These are phyloP conservation scores for Cutaneotrichosporon cavernicola DNA, from an alignment of 1,284 basidiomycete species.

Conservation along the genomic window DNA sequence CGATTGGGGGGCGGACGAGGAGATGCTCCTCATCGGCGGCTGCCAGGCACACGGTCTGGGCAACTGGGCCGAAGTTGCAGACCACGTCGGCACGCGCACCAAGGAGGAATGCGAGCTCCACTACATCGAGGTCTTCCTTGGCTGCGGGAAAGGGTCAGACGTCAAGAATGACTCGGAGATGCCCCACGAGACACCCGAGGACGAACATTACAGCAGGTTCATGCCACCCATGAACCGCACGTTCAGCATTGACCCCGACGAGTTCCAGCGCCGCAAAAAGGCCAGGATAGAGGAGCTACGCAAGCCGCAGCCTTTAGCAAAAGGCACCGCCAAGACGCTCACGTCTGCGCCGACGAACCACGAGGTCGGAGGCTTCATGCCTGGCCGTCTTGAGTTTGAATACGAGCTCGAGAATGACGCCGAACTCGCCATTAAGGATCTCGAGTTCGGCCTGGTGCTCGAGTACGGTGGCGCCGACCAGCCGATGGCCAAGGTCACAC, in stretches of 20 bases:
- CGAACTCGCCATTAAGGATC: constrained; percentile 90
- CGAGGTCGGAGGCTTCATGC: constrained; percentile 90
- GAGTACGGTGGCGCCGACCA: constrained; percentile 79
- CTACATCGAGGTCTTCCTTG: constrained; percentile 79
- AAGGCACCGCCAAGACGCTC: constrained; percentile 59
- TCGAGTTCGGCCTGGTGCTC: constrained; percentile 87
- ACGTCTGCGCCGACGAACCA: constrained; percentile 93
- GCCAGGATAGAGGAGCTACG: constrained; percentile 68
- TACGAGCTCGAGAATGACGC: constrained; percentile 96
- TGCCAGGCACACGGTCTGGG: constrained; percentile 86
- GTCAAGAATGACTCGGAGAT: constrained; percentile 18
- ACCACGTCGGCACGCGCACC: constrained; percentile 90
- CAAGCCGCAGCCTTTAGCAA: constrained; percentile 53
- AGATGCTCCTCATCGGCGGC: constrained; percentile 86
- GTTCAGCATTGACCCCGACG: constrained; percentile 72
- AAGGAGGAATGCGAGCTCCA: constrained; percentile 93
- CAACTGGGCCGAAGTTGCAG: constrained; percentile 96
- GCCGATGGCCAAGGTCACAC: constrained; percentile 57
- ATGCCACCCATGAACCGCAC: constrained; percentile 68
- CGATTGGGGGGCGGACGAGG: constrained; percentile 99
- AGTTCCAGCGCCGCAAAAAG: constrained; percentile 84
- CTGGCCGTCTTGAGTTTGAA: constrained; percentile 95
- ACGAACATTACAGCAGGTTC: constrained; percentile 33
- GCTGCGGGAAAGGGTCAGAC: constrained; percentile 32
- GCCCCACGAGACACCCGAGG: constrained; percentile 16